A percentile compares a stretch with the other conserved stretches of the same genome.
Conservation (phyloP, 495 filamentous ascomycete genomes). For the Neurospora tetrasperma region DNA sequence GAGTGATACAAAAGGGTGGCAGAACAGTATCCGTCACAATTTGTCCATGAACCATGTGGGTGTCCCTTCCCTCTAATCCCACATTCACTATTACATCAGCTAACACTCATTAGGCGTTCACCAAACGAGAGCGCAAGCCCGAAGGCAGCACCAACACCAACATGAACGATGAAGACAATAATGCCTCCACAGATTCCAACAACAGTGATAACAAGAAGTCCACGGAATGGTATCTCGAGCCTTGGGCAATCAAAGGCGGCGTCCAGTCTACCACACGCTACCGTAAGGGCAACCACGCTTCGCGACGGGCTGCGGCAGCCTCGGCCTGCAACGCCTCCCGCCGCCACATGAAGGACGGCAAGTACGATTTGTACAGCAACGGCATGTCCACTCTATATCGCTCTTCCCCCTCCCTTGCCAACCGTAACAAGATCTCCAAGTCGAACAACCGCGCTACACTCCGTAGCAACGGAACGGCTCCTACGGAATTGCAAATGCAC, state of each 20-base stretch:
- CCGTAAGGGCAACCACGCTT: constrained; percentile 27
- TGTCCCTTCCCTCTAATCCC: constrained; percentile 7
- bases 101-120: constrained; percentile 28
- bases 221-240: constrained; percentile 33
- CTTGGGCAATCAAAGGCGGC: constrained; percentile 27
- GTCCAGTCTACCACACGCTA: constrained; percentile 40
- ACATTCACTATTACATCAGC: neutral
- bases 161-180: neutral
- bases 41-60: constrained; percentile 92
- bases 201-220: constrained; percentile 23
- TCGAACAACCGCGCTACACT: neutral
- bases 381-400: neutral
- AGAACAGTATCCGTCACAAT: constrained; percentile 95
- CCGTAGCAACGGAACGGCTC: neutral
- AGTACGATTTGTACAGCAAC: neutral
- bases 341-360: neutral
- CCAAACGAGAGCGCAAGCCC: constrained; percentile 27
- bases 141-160: constrained; percentile 2
- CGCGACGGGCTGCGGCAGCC: constrained; percentile 5
- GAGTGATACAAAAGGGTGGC: constrained; percentile 68
- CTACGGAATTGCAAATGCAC: neutral
- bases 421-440: neutral
- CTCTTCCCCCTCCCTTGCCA: neutral
- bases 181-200: constrained; percentile 1
- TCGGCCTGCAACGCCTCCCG: neutral